Conservation (phyloP, 108 stramenopile genomes). For the Pinguiococcus pyrenoidosus region DNA sequence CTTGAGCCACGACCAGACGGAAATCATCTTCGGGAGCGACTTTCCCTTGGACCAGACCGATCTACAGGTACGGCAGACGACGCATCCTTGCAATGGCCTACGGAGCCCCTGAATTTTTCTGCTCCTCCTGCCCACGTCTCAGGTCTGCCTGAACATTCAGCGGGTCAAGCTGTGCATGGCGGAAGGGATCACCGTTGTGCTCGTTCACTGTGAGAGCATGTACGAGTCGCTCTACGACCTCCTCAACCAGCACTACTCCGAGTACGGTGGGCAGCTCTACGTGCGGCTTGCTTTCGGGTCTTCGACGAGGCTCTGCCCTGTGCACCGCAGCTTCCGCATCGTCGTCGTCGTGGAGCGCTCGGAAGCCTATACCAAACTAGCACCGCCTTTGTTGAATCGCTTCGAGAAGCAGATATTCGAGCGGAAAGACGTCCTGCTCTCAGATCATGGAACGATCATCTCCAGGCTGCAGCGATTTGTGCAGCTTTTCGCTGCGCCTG, state of each 20-base stretch:
- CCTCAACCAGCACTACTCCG: conserved; percentile 11
- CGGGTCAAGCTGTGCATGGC: conserved; percentile 12
- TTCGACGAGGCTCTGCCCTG: not conserved
- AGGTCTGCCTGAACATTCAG: conserved; percentile 9
- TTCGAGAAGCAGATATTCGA: conserved; percentile 8
- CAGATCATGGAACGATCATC: not conserved
- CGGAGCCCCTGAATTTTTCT: no score
- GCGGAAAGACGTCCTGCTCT: not conserved
- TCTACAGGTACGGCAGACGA: no score
- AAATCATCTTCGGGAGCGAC: conserved; percentile 12
- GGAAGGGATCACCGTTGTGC: conserved; percentile 2
- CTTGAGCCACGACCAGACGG: not conserved
- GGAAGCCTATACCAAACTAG: conserved; percentile 5
- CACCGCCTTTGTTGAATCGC: conserved; percentile 6
- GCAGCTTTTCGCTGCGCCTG: not conserved
- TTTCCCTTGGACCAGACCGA: conserved; percentile 11
- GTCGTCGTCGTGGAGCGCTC: conserved; percentile 7
- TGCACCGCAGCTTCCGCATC: conserved; percentile 6
- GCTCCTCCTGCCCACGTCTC: no score
- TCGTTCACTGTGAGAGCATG: conserved; percentile 6
- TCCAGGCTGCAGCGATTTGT: not conserved
- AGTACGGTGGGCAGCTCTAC: conserved; percentile 9
- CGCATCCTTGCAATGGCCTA: no score
- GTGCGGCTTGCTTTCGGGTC: conserved; percentile 8
- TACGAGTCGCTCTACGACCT: conserved; percentile 16